A percentile compares a stretch with the other conserved stretches of the same genome.
Evolutionary conservation across 257 asterid species (phyloP).

Genomic region (Solanum megistacrolobum): DNA sequence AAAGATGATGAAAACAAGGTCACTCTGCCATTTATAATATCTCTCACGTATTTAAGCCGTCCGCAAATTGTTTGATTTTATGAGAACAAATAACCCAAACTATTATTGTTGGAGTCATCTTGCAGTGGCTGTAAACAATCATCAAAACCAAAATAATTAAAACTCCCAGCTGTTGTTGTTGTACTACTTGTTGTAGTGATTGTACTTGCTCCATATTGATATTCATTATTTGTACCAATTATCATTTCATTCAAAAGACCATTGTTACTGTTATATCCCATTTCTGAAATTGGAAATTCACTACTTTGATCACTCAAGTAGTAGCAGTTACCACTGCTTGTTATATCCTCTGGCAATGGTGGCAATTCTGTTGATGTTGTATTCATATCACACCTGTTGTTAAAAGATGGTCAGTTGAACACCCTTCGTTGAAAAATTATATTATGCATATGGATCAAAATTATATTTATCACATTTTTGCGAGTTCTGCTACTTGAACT

Average conservation of each 20-base stretch:
- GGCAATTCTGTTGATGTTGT: conserved; percentile 41
- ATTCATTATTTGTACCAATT: background rate
- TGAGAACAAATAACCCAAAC: background rate
- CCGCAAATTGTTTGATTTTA: background rate
- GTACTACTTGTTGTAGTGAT: background rate
- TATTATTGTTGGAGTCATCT: background rate
- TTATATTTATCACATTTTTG: background rate
- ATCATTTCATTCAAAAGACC: background rate
- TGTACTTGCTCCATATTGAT: background rate
- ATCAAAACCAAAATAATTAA: background rate
- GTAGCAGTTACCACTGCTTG: conserved; percentile 39
- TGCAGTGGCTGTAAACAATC: background rate
- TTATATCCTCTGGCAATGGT: conserved; percentile 84
- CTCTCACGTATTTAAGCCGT: background rate
- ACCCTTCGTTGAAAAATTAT: background rate
- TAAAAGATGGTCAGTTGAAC: conserved; percentile 3
- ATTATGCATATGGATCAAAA: background rate
- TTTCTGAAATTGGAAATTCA: conserved; percentile 33
- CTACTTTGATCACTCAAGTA: background rate
- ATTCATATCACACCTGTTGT: background rate
- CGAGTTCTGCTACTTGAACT: background rate
- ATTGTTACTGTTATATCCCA: conserved; percentile 28
- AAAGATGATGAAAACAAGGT: background rate
- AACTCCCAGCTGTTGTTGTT: background rate
- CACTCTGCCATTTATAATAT: background rate